Conservation (phyloP, 306 rosid genomes). For the cucumber (Cucumis sativus) region DNA sequence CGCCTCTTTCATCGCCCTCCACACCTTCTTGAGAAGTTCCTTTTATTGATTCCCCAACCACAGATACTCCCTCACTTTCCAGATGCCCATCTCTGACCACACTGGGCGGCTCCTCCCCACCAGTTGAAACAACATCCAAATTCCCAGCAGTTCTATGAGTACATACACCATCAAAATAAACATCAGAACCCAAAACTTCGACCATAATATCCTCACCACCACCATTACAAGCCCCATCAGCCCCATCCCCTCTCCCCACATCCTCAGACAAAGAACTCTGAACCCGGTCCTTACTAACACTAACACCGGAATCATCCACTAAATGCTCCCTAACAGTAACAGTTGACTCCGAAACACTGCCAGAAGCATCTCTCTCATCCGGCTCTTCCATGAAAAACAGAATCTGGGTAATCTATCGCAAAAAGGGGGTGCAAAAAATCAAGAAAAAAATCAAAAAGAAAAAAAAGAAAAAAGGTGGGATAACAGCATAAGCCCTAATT, state of each 20-base stretch:
- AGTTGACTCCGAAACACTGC: slow-evolving; percentile 29
- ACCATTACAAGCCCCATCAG: slow-evolving; percentile 43
- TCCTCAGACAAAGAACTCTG: slow-evolving; percentile 27
- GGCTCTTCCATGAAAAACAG: slow-evolving; percentile 55
- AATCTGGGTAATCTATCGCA: slow-evolving; percentile 29
- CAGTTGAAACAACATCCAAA: slow-evolving; percentile 17
- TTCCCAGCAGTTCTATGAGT: slow-evolving; percentile 23
- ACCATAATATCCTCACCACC: slow-evolving; percentile 46
- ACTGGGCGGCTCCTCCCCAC: slow-evolving; percentile 15
- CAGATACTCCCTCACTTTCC: slow-evolving; percentile 21
- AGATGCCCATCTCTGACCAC: not conserved
- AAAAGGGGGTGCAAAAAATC: not conserved
- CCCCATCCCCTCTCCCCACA: slow-evolving; percentile 20
- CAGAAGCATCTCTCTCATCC: slow-evolving; percentile 26
- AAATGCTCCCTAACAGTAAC: slow-evolving; percentile 25
- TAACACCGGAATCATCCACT: slow-evolving; percentile 14
- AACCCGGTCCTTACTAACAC: slow-evolving; percentile 7
- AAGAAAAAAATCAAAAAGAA: not conserved
- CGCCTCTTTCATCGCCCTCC: slow-evolving; percentile 1
- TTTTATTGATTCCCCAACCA: slow-evolving; percentile 15
- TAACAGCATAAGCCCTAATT: slow-evolving; percentile 29
- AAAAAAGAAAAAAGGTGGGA: not conserved
- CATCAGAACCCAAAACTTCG: slow-evolving; percentile 65
- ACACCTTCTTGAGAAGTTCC: slow-evolving; percentile 12
- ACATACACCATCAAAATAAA: slow-evolving; percentile 77